Evolutionary conservation across 257 asterid species (phyloP).

Genomic region (Scutellaria galericulata): DNA sequence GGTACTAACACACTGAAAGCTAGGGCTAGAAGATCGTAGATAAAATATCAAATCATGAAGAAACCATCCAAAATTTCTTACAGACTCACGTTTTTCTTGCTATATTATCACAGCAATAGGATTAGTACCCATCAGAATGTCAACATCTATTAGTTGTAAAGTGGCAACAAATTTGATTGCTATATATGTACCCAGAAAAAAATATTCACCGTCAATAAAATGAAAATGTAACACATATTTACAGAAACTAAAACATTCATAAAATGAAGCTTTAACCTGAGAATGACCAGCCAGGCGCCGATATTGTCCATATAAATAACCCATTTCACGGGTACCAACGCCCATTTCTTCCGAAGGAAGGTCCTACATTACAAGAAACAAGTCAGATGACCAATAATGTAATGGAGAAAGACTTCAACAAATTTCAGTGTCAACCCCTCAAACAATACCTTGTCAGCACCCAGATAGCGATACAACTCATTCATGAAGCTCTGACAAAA

Average conservation of each 20-base stretch:
- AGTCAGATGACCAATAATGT: constrained; percentile 33
- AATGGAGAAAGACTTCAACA: constrained; percentile 22
- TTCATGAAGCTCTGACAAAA: constrained; percentile 99
- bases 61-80: constrained; percentile 11
- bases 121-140: neutral
- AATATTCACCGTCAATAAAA: neutral
- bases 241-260: constrained; percentile 13
- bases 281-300: constrained; percentile 94
- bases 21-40: constrained; percentile 15
- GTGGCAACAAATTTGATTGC: neutral
- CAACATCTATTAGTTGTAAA: constrained; percentile 5
- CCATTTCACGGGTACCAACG: constrained; percentile 98
- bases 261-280: constrained; percentile 62
- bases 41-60: constrained; percentile 16
- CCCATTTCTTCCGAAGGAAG: constrained; percentile 99
- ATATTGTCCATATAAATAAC: constrained; percentile 93
- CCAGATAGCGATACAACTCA: constrained; percentile 91
- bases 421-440: constrained; percentile 27
- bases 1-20: neutral
- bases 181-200: neutral
- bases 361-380: constrained; percentile 59
- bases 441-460: constrained; percentile 85
- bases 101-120: constrained; percentile 6
- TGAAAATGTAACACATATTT: neutral
- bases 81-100: neutral